Evolutionary conservation across 2,329 filamentous ascomycete species (phyloP).

Genomic region (Talaromyces sp.): DNA sequence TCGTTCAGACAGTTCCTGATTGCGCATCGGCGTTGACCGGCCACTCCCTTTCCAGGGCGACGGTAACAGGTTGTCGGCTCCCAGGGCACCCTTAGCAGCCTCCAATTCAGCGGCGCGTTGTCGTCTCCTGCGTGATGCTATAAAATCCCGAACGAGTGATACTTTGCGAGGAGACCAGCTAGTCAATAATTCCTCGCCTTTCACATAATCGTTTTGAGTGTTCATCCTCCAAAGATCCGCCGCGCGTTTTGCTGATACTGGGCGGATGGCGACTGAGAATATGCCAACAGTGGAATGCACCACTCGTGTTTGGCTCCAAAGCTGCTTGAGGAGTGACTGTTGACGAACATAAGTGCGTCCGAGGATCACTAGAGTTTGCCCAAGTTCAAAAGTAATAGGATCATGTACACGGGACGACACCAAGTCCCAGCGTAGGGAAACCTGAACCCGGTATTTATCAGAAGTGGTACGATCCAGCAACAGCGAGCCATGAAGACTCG

Average conservation of each 20-base stretch:
- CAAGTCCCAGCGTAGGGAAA: constrained; percentile 82
- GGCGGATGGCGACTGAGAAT: constrained; percentile 81
- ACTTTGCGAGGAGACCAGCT: constrained; percentile 88
- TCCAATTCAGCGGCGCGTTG: constrained; percentile 75
- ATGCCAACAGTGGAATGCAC: constrained; percentile 83
- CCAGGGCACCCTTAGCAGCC: constrained; percentile 47
- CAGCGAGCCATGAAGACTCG: constrained; percentile 84
- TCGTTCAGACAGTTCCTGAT: constrained; percentile 32
- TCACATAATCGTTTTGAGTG: constrained; percentile 91
- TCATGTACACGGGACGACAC: constrained; percentile 77
- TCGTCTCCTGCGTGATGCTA: constrained; percentile 68
- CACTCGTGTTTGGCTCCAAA: constrained; percentile 81
- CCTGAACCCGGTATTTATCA: constrained; percentile 88
- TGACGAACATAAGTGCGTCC: constrained; percentile 80
- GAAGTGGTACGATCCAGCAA: constrained; percentile 87
- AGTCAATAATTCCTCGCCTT: constrained; percentile 81
- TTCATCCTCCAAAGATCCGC: constrained; percentile 96
- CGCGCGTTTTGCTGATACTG: constrained; percentile 82
- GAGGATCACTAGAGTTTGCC: constrained; percentile 76
- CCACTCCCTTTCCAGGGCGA: constrained; percentile 30
- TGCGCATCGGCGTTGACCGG: constrained; percentile 32
- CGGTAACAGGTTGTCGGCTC: constrained; percentile 34
- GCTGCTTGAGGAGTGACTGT: constrained; percentile 76
- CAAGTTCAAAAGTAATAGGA: constrained; percentile 80
- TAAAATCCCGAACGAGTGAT: constrained; percentile 83